A percentile compares a stretch with the other conserved stretches of the same genome.
Evolutionary conservation across 2,329 filamentous ascomycete genomes (phyloP).

Genomic region (Fusarium siculi): DNA sequence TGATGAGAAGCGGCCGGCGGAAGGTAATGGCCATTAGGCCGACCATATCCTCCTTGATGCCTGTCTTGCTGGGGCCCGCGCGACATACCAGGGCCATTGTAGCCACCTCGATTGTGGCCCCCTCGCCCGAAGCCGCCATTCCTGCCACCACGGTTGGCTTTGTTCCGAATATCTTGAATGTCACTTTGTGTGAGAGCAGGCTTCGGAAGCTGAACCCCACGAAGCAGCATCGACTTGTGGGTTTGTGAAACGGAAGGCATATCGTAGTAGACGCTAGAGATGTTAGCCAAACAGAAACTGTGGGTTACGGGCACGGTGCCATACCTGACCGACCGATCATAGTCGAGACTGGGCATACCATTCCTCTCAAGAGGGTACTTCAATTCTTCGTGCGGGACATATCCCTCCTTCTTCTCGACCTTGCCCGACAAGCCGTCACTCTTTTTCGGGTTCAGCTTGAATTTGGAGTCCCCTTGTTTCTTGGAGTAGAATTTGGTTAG

Average conservation of each 20-base stretch:
- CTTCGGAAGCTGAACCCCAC: constrained; percentile 78
- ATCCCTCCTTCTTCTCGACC: constrained; percentile 83
- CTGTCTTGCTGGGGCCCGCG: constrained; percentile 35
- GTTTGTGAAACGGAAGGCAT: constrained; percentile 77
- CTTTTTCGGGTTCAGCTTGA: constrained; percentile 78
- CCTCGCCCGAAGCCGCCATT: constrained; percentile 44
- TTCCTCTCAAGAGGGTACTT: constrained; percentile 79
- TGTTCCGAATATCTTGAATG: constrained; percentile 76
- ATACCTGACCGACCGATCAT: constrained; percentile 87
- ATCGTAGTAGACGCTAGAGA: constrained; percentile 80
- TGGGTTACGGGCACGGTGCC: constrained; percentile 45
- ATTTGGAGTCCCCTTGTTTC: constrained; percentile 73
- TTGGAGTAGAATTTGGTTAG: constrained; percentile 91
- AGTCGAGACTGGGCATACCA: constrained; percentile 80
- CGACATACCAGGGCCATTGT: constrained; percentile 44
- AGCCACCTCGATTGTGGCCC: constrained; percentile 40
- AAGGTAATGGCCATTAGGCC: constrained; percentile 27
- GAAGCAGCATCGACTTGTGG: constrained; percentile 95
- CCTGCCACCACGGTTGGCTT: constrained; percentile 63
- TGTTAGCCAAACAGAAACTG: constrained; percentile 44
- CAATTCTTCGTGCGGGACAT: constrained; percentile 86
- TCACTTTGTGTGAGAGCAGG: constrained; percentile 80
- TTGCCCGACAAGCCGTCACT: constrained; percentile 84
- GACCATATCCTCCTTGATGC: constrained; percentile 36
- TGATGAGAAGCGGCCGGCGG: constrained; percentile 24